These are phyloP conservation scores for Endothia cerciana DNA, from an alignment of 2,329 filamentous ascomycete genomes.

Conservation along the genomic window DNA sequence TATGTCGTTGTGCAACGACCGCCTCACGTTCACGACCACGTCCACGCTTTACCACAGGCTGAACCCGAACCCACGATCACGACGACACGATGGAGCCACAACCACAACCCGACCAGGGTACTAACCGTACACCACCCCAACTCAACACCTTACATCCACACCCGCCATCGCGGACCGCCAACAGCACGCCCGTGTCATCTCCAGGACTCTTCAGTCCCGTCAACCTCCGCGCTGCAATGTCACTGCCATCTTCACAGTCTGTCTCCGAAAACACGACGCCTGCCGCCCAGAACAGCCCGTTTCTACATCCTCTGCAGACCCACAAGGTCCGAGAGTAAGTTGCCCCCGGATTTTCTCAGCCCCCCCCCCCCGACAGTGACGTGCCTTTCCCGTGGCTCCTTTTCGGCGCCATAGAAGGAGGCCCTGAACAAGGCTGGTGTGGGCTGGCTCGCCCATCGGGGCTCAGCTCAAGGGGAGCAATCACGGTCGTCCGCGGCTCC, in stretches of 20 bases:
- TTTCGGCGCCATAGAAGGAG: not conserved
- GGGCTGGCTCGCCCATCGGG: not conserved
- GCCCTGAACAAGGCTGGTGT: slow-evolving; percentile 3
- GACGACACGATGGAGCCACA: slow-evolving; percentile 39
- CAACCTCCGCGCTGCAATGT: slow-evolving; percentile 46
- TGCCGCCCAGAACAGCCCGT: slow-evolving; percentile 58
- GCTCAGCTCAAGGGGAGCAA: not conserved
- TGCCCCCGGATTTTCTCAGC: not conserved
- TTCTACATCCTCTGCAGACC: slow-evolving; percentile 71
- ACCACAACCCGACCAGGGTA: slow-evolving; percentile 25
- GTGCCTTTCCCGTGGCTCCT: not conserved
- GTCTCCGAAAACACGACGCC: slow-evolving; percentile 60
- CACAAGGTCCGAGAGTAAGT: slow-evolving; percentile 79
- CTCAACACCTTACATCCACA: slow-evolving; percentile 41
- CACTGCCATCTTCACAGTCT: slow-evolving; percentile 44
- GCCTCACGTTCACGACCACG: slow-evolving; percentile 11
- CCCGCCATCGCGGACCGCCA: slow-evolving; percentile 51
- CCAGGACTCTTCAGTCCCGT: slow-evolving; percentile 64
- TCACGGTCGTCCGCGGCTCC: not conserved
- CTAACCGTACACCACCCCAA: slow-evolving; percentile 37
- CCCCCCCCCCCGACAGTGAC: not conserved
- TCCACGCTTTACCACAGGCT: slow-evolving; percentile 15
- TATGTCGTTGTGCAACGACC: slow-evolving; percentile 29
- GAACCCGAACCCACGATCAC: slow-evolving; percentile 17
- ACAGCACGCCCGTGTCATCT: slow-evolving; percentile 63